Base-by-base conservation (phyloP, 2,329 filamentous ascomycete genomes). In the Penicillium verrucosum region DNA sequence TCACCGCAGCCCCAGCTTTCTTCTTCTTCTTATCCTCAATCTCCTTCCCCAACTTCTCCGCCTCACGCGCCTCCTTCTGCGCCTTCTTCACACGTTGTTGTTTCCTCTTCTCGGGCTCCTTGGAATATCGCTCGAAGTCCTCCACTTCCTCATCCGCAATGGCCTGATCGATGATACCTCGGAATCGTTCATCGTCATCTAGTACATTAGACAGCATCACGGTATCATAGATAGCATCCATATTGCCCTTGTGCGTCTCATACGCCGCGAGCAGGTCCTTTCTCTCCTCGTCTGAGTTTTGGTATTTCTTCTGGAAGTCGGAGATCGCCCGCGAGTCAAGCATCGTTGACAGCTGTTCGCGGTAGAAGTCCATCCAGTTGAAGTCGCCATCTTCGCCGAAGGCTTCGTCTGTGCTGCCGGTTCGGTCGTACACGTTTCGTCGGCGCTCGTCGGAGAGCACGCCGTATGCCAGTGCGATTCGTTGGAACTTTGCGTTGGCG, bases 401-500 rank as follows among this genome's bases (percentile, higher is more conserved):
- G 9, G 86, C 87, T 70, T 97, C 92, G 11, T 89, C 85, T 0
- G 92, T 97, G 54, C 89, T 94, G 53, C 94, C 94, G 0, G 93
- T 97, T 51, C 83, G 81, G 71, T 99, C 93, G 78, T 96, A 99
- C 57, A 90, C 89, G 65, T 86, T 86, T 64, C 94, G 89, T 51
- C 94, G 86, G 21, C 82, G 81, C 23, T 88, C 81, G 65, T 97
- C 90, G 32, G 90, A 96, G 36, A 99, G 89, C 48, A 99, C 85
- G 34, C 92, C 93, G 70, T 97, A 96, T 51, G 94, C 93, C 68
- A 97, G 93, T 25, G 93, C 93, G 65, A 99, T 86, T 65, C 89
- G 82, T 75, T 99, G 94, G 73, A 99, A 99, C 52, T 84, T 88
- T 59, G 82, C 80, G 66, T 96, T 88, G 2, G 94, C 93, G 41